Base-by-base conservation (phyloP, 495 filamentous ascomycete genomes). In the Daldinia childiae region DNA sequence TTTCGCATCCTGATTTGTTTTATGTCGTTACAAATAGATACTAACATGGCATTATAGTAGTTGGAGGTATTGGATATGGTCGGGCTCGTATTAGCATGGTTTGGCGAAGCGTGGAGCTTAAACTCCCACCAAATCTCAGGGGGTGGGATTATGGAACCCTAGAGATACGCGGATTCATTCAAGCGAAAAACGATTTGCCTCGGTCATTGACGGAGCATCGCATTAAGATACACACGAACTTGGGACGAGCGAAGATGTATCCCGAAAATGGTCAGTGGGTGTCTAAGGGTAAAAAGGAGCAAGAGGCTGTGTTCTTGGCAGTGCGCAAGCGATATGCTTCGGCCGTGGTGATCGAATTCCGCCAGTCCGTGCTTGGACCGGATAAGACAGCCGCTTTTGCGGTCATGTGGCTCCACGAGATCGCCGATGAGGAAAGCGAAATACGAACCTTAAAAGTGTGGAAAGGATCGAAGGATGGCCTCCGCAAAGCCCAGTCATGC, bases 111-210 rank as follows among this genome's bases (percentile, higher is more conserved):
- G 83, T 92, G 21, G 82, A 90, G 59, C 68, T 90, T 14, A 80
- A 89, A 50, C 74, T 87, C 14, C 86, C 85, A 1, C 74, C 71
- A 36, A 79, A 85, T 43, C 76, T 90, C 24, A 78, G 86, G 1
- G 90, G 91, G 0, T 90, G 90, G 86, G 85, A 91, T 11, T 89
- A 87, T 62, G 91, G 90, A 2, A 90, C 89, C 1, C 59, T 92
- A 1, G 87, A 91, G 61, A 81, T 92, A 21, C 80, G 78, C 32
- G 75, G 75, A 0, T 60, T 74, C 6, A 74, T 84, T 7, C 77
- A 78, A 65, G 60, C 74, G 17, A 79, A 72, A 66, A 69, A 58
- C 5, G 80, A 82, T 21, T 60, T 88, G 0, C 77, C 82, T 0
- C 55, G 82, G 4, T 80, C 83, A 5, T 72, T 90, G 4, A 66